Percentiles rank a stretch among this genome's conserved stretches.
Evolutionary conservation across 2,329 filamentous ascomycete genomes (phyloP).

Genomic region (Balansia obtecta): DNA sequence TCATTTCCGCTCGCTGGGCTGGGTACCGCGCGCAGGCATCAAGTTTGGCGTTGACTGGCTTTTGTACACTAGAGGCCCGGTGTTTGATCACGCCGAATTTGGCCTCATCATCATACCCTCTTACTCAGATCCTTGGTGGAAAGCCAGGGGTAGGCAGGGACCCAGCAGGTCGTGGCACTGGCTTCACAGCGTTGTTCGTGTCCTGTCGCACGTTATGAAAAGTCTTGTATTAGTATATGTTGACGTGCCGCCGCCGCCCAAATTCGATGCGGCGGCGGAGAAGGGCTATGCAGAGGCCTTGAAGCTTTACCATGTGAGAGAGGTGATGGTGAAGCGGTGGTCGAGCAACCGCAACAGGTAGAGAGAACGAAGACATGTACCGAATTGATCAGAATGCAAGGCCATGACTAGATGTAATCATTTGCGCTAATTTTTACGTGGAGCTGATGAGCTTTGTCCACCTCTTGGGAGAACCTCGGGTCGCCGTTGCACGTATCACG

Average conservation of each 20-base stretch:
- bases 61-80: constrained; percentile 85
- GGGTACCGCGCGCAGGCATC: constrained; percentile 83
- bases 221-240: constrained; percentile 84
- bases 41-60: constrained; percentile 94
- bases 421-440: no score
- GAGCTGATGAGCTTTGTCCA: not conserved
- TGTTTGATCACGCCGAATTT: constrained; percentile 92
- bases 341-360: constrained; percentile 61
- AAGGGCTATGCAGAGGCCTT: constrained; percentile 51
- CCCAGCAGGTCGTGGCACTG: constrained; percentile 57
- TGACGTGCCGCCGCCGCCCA: constrained; percentile 63
- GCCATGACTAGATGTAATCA: not conserved
- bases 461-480: not conserved
- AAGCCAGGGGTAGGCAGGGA: constrained; percentile 36
- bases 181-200: constrained; percentile 81
- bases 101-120: constrained; percentile 74
- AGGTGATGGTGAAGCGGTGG: constrained; percentile 75
- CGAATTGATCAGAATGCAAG: no score
- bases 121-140: constrained; percentile 67
- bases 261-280: constrained; percentile 28
- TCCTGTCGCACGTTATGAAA: constrained; percentile 83
- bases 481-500: no score
- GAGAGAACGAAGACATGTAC: not conserved
- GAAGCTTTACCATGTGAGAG: constrained; percentile 61
- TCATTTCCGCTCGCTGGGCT: constrained; percentile 89